These are phyloP conservation scores for Lipomyces orientalis DNA, from an alignment of 805 yeast genomes.

Conservation along the genomic window DNA sequence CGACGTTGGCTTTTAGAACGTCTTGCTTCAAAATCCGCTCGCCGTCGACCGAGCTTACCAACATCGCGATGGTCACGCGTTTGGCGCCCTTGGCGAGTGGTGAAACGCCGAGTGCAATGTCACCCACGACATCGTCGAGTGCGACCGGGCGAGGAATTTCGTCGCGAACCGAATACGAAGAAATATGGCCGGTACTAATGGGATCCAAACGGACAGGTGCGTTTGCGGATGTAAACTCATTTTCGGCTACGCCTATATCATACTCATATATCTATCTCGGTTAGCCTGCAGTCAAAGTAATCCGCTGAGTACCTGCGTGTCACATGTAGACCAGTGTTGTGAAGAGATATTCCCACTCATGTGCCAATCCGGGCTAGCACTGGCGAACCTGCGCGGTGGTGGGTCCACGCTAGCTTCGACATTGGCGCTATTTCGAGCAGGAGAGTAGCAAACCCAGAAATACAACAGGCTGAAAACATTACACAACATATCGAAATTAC, in stretches of 20 bases:
- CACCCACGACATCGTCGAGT: not conserved
- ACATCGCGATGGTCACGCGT: not conserved
- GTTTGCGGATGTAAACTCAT: not conserved
- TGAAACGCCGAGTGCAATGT: not conserved
- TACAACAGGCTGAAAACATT: not conserved
- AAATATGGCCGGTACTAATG: not conserved
- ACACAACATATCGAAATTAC: not conserved
- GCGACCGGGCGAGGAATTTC: not conserved
- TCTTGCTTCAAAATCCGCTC: not conserved
- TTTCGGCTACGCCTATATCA: not conserved
- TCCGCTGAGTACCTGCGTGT: not conserved
- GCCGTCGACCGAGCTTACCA: not conserved
- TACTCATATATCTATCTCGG: conserved; percentile 9
- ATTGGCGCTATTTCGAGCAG: not conserved
- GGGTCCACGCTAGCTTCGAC: too few relatives aligned
- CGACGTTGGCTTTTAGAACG: not conserved
- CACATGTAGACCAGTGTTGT: not conserved
- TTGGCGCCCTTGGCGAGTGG: not conserved
- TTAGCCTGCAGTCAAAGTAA: not conserved
- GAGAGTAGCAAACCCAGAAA: not conserved
- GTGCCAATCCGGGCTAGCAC: not conserved
- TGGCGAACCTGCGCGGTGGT: too few relatives aligned
- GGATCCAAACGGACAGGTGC: not conserved
- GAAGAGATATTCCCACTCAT: not conserved
- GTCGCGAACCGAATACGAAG: not conserved